Conservation (phyloP, 371 early-diverging fungal species). For the Zychaea mexicana region DNA sequence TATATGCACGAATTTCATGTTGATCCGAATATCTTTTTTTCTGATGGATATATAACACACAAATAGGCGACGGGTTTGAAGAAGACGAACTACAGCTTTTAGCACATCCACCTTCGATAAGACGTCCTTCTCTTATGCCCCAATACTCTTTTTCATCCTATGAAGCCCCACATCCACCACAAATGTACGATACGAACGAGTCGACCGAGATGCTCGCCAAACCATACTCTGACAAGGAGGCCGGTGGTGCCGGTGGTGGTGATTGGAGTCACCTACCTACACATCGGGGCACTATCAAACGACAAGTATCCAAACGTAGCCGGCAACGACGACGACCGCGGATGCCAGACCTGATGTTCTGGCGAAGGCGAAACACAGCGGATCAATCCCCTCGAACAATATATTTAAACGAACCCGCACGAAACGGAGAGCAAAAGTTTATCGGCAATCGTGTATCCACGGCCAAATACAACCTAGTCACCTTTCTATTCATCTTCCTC, state of each 20-base stretch:
- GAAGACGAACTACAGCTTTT: conserved; percentile 37
- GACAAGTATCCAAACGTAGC: neutral
- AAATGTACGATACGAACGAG: conserved; percentile 29
- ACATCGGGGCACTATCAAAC: neutral
- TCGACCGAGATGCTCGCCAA: conserved; percentile 39
- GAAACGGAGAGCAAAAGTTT: conserved; percentile 75
- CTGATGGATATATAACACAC: no score
- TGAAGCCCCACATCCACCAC: conserved; percentile 14
- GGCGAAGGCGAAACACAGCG: neutral
- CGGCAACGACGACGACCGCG: neutral
- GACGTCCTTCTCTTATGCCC: conserved; percentile 22
- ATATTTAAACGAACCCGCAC: conserved; percentile 77
- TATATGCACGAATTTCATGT: conserved; percentile 3
- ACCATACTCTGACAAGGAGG: conserved; percentile 16
- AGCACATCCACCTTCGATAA: conserved; percentile 16
- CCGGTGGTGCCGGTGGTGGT: neutral
- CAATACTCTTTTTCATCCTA: conserved; percentile 29
- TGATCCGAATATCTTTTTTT: conserved; percentile 39
- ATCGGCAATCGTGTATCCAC: conserved; percentile 84
- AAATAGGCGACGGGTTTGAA: conserved; percentile 24
- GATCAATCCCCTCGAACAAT: conserved; percentile 66
- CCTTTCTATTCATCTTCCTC: conserved; percentile 92
- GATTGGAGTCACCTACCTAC: neutral
- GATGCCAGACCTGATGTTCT: neutral
- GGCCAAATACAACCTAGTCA: conserved; percentile 86